These are phyloP conservation scores for Chlamydomonas schloesseri DNA, from an alignment of 139 green algal species.

Conservation along the genomic window DNA sequence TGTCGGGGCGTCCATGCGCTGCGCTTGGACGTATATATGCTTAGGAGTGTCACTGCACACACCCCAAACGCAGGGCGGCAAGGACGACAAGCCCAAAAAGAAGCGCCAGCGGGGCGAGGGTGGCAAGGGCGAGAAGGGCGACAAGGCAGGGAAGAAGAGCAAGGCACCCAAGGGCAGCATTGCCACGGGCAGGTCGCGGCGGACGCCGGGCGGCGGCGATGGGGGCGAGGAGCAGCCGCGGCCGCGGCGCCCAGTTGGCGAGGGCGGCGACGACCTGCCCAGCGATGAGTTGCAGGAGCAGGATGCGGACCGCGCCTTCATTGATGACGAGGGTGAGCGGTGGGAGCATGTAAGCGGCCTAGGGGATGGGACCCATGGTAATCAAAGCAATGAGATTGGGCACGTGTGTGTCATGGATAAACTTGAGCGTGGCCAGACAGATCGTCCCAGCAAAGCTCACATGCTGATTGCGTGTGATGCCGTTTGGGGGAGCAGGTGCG, in stretches of 20 bases:
- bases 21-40: too few species aligned
- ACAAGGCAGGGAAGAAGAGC: neutral
- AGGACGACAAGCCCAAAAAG: conserved; percentile 42
- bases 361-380: too few species aligned
- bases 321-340: conserved; percentile 39
- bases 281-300: conserved; percentile 32
- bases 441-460: too few species aligned
- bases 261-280: neutral
- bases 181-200: neutral
- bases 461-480: too few species aligned
- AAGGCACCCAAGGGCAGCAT: neutral
- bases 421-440: too few species aligned
- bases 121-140: conserved; percentile 9
- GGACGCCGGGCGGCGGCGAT: neutral
- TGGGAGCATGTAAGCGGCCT: too few species aligned
- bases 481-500: conserved; percentile 1
- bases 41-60: neutral
- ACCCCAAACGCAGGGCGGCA: neutral
- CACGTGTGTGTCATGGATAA: too few species aligned
- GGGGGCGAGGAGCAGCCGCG: neutral
- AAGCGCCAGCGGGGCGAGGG: conserved; percentile 23
- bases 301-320: conserved; percentile 26
- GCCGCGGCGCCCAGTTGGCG: neutral
- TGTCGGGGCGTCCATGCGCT: too few species aligned
- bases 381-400: too few species aligned